phyloP scores from a whole-genome alignment of 495 filamentous ascomycete species.

The Lophiotrema nucula region DNA sequence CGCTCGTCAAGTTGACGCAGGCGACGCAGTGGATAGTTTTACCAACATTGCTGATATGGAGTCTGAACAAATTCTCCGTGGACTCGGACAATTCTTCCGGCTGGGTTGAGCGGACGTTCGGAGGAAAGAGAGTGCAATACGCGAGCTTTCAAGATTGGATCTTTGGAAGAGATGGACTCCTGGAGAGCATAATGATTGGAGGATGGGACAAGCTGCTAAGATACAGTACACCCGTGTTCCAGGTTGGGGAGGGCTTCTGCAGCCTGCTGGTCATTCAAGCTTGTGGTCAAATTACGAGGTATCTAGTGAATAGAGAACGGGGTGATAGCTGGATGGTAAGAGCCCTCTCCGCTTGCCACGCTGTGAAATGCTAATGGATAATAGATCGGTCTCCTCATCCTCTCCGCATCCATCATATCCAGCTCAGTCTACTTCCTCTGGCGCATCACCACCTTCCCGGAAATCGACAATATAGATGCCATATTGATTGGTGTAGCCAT shows the following conservation, averaged over 20 bases:
- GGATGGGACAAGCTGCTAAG: constrained; percentile 85
- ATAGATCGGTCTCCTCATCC: constrained; percentile 81
- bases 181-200: constrained; percentile 76
- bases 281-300: constrained; percentile 89
- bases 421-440: constrained; percentile 95
- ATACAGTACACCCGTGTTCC: constrained; percentile 94
- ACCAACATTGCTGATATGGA: constrained; percentile 86
- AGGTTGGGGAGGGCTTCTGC: constrained; percentile 93
- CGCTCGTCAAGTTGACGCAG: constrained; percentile 61
- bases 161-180: constrained; percentile 73
- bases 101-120: constrained; percentile 81
- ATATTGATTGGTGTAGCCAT: constrained; percentile 88
- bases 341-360: constrained; percentile 10
- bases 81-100: constrained; percentile 67
- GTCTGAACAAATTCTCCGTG: constrained; percentile 87
- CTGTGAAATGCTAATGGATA: constrained; percentile 31
- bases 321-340: constrained; percentile 97
- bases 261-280: constrained; percentile 94
- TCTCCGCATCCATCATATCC: constrained; percentile 87
- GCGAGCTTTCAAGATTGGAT: constrained; percentile 74
- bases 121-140: constrained; percentile 61
- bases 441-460: constrained; percentile 89
- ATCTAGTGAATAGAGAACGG: constrained; percentile 85
- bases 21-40: constrained; percentile 80
- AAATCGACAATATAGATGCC: constrained; percentile 90